Base-by-base conservation (phyloP, 495 filamentous ascomycete genomes). In the Trichoderma erinaceum region DNA sequence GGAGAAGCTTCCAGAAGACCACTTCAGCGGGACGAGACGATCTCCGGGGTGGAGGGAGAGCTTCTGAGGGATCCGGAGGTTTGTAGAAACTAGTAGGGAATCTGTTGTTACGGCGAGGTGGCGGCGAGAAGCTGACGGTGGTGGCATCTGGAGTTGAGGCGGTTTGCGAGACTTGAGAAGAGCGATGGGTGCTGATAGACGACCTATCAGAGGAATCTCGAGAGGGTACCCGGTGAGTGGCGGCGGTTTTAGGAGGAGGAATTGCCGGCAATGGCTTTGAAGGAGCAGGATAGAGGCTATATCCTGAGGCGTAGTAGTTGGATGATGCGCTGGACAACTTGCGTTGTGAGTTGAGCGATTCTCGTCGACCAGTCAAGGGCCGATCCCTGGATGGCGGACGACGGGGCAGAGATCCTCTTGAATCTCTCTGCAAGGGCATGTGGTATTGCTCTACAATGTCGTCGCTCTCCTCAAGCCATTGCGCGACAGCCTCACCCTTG, bases 211-310 rank as follows among this genome's bases (percentile, higher is more conserved):
- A 66, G 1, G 65, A 46, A 12, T 66, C 27, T 29, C 41, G 25
- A 10, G 65, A 66, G n/a, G 65, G 27, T 6, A 41, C 35, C 16
- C 41, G 63, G n/a, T 52, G 18, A 52, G 65, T 27, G 27, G 65
- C 6, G 11, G 41, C 6, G 11, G 41, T 11, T 23, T 46, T 32
- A 3, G 65, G 44, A 2, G 65, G 21, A 16, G 65, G 65, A 11
- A 66, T 27, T 18, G 65, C 7, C 10, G 65, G 65, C 32, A 66
- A 43, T 7, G 65, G 65, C 65, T 66, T 66, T 18, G 43, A 50
- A 11, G 65, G 65, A 44, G 65, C 65, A n/a, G 65, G 65, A 29
- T 46, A 66, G n/a, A 46, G 65, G 43, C 65, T 66, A 43, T 44
- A 32, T 48, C 65, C 65, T 2, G 27, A 2, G 18, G n/a, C 13